A percentile compares a stretch with the other conserved stretches of the same genome.
phyloP scores from a whole-genome alignment of 257 asterid species.

The Striga asiatica region DNA sequence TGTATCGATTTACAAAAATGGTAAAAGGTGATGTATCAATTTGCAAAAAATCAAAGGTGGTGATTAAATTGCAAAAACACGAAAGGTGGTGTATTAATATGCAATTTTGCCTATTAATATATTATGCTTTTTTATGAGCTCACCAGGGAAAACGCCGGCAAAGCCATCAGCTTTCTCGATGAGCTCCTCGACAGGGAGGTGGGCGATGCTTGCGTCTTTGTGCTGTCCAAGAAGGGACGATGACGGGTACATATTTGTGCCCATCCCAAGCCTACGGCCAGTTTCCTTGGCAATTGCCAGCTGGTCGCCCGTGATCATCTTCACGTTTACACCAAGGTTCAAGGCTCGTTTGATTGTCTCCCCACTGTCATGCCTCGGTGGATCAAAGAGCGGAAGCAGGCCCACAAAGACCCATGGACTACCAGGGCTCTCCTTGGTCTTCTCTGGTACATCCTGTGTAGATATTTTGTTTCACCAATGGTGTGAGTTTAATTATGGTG shows the following conservation, averaged over 20 bases:
- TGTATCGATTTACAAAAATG: too few species aligned
- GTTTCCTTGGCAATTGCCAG: constrained; percentile 55
- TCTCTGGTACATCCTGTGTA: constrained; percentile 46
- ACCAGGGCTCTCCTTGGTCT: constrained; percentile 58
- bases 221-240: constrained; percentile 52
- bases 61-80: too few species aligned
- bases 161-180: constrained; percentile 55
- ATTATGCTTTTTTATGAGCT: too few species aligned
- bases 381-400: constrained; percentile 68
- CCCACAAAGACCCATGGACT: constrained; percentile 64
- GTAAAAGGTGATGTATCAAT: too few species aligned
- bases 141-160: constrained; percentile 56
- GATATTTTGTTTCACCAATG: too few species aligned
- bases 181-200: constrained; percentile 38
- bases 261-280: constrained; percentile 55
- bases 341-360: constrained; percentile 69
- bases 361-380: constrained; percentile 80
- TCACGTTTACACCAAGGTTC: constrained; percentile 67
- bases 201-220: constrained; percentile 37
- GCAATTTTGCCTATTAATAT: too few species aligned
- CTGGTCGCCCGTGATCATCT: constrained; percentile 79
- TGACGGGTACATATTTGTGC: constrained; percentile 56
- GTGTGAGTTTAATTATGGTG: too few species aligned
- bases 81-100: too few species aligned
- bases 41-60: too few species aligned